These are phyloP conservation scores for Gryganskiella cystojenkinii DNA, from an alignment of 192 early-diverging fungal species.

Conservation along the genomic window DNA sequence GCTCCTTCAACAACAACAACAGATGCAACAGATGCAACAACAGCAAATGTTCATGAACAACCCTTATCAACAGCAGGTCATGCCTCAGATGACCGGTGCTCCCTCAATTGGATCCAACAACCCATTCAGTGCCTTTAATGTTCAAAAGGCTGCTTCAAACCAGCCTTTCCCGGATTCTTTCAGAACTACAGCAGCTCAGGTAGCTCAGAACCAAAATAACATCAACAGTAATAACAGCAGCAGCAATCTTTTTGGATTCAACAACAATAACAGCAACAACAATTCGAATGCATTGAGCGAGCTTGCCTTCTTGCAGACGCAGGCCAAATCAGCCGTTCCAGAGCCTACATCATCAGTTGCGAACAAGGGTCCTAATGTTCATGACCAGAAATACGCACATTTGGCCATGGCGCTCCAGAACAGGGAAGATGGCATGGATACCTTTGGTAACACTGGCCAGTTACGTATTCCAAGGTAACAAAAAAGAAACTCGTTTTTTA, in stretches of 20 bases:
- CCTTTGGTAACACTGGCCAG: slow-evolving; percentile 53
- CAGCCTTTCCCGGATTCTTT: slow-evolving; percentile 34
- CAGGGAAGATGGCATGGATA: slow-evolving; percentile 65
- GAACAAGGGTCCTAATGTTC: slow-evolving; percentile 15
- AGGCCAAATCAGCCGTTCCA: neutral
- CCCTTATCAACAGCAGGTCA: slow-evolving; percentile 44
- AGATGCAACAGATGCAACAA: slow-evolving; percentile 37
- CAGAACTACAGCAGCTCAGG: neutral
- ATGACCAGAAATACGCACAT: slow-evolving; percentile 43
- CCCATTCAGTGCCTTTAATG: slow-evolving; percentile 51
- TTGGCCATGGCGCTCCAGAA: slow-evolving; percentile 40
- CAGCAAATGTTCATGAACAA: slow-evolving; percentile 43
- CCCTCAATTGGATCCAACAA: slow-evolving; percentile 57
- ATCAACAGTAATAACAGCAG: neutral
- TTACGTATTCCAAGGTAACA: slow-evolving; percentile 44
- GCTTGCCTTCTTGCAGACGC: slow-evolving; percentile 39
- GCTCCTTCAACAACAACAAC: slow-evolving; percentile 53
- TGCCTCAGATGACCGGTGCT: slow-evolving; percentile 43
- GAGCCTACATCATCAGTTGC: neutral
- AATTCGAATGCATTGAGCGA: slow-evolving; percentile 30
- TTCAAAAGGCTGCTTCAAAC: slow-evolving; percentile 28
- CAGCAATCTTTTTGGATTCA: slow-evolving; percentile 5
- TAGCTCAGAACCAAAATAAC: neutral
- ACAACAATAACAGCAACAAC: slow-evolving; percentile 19
- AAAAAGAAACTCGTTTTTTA: neutral